Percentiles rank a stretch among this genome's conserved stretches.
phyloP scores from a whole-genome alignment of 2,329 filamentous ascomycete species.

The Nemania diffusa region DNA sequence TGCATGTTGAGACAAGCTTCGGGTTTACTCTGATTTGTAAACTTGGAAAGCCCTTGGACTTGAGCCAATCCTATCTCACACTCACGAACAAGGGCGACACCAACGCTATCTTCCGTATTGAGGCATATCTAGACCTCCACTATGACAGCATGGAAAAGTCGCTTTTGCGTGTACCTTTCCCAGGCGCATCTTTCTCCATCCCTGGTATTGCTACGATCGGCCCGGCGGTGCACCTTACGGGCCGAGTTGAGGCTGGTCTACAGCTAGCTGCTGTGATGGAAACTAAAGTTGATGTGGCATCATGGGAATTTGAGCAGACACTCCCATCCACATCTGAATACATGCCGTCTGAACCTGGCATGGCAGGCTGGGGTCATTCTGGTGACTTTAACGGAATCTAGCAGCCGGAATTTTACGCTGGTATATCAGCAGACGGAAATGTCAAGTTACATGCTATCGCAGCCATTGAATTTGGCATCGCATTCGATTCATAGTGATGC shows the following conservation, averaged over 20 bases:
- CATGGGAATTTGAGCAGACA: slow-evolving; percentile 10
- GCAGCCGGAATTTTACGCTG: slow-evolving; percentile 6
- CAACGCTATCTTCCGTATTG: slow-evolving; percentile 14
- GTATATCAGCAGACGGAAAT: slow-evolving; percentile 3
- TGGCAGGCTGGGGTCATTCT: not conserved
- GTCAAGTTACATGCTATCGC: slow-evolving; percentile 5
- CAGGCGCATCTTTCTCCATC: not conserved
- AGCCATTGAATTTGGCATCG: slow-evolving; percentile 2
- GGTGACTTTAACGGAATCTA: slow-evolving; percentile 10
- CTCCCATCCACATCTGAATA: not conserved
- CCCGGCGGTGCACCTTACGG: not conserved
- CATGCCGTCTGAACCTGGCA: slow-evolving; percentile 4
- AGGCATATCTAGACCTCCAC: slow-evolving; percentile 10
- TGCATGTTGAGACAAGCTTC: slow-evolving; percentile 34
- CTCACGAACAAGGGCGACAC: slow-evolving; percentile 37
- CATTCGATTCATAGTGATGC: not conserved
- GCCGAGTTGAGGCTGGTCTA: not conserved
- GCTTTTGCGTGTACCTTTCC: slow-evolving; percentile 13
- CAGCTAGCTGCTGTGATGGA: slow-evolving; percentile 5
- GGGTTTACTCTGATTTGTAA: slow-evolving; percentile 39
- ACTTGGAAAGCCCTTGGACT: slow-evolving; percentile 46
- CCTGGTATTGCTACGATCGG: slow-evolving; percentile 7
- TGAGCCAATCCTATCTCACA: slow-evolving; percentile 24
- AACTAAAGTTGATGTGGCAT: not conserved
- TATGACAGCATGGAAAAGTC: slow-evolving; percentile 39